These are phyloP conservation scores for Pyrus hybrid DNA, from an alignment of 331 rosid species.

Conservation along the genomic window DNA sequence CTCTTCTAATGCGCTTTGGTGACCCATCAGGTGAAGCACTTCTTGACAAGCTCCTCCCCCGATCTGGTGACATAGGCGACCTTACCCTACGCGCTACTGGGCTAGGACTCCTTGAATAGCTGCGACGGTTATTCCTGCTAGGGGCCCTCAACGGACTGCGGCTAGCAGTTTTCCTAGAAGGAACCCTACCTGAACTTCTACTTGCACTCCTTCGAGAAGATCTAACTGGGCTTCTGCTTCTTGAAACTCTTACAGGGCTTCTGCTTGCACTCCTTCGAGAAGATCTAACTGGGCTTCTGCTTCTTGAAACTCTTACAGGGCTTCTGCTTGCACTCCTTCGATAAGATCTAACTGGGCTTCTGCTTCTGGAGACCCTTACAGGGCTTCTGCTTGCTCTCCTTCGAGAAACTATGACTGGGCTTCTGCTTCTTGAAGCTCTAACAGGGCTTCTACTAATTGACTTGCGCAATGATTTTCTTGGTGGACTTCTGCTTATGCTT, in stretches of 20 bases:
- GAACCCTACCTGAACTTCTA: constrained; percentile 60
- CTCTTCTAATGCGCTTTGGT: constrained; percentile 87
- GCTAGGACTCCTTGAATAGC: constrained; percentile 79
- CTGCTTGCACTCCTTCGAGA: constrained; percentile 17
- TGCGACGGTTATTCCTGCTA: constrained; percentile 34
- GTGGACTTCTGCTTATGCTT: constrained; percentile 41
- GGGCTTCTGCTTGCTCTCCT: constrained; percentile 38
- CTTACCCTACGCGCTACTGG: constrained; percentile 59
- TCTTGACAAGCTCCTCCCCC: constrained; percentile 71
- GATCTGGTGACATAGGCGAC: constrained; percentile 39
- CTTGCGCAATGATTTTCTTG: constrained; percentile 29
- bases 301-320: neutral
- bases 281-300: constrained; percentile 32
- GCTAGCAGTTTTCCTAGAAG: constrained; percentile 40
- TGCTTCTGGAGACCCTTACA: constrained; percentile 27
- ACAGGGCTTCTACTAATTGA: constrained; percentile 41
- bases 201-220: constrained; percentile 58
- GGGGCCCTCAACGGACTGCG: constrained; percentile 42
- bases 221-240: constrained; percentile 57
- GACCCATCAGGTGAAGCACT: constrained; percentile 78
- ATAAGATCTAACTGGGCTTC: constrained; percentile 26
- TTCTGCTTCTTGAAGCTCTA: constrained; percentile 33
- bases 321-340: constrained; percentile 16
- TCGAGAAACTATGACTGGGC: constrained; percentile 14
- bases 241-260: constrained; percentile 42